A percentile compares a stretch with the other conserved stretches of the same genome.
These are phyloP conservation scores for Trypanosoma vivax DNA, from an alignment of 208 protist genomes.

Conservation along the genomic window DNA sequence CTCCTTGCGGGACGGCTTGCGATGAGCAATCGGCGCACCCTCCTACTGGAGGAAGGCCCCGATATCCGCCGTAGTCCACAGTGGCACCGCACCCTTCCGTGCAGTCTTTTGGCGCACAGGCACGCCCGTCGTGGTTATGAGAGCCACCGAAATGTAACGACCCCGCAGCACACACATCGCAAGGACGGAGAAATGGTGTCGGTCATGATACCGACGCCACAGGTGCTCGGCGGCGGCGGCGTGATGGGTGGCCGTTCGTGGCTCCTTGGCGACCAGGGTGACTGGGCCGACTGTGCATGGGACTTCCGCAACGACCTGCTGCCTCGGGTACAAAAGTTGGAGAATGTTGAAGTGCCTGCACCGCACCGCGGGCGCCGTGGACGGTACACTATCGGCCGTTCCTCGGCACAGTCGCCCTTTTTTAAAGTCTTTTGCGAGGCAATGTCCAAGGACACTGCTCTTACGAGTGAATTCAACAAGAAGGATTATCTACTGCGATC, in stretches of 20 bases:
- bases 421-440: constrained; percentile 71
- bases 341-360: constrained; percentile 54
- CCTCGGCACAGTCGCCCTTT: constrained; percentile 56
- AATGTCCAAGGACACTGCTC: constrained; percentile 55
- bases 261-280: constrained; percentile 54
- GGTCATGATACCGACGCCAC: constrained; percentile 64
- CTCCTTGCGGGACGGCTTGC: constrained; percentile 65
- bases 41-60: constrained; percentile 58
- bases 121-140: constrained; percentile 56
- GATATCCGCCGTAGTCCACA: constrained; percentile 50
- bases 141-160: constrained; percentile 31
- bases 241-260: constrained; percentile 77
- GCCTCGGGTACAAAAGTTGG: constrained; percentile 45
- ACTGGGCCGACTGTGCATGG: constrained; percentile 65
- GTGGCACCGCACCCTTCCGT: constrained; percentile 57
- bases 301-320: constrained; percentile 64
- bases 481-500: constrained; percentile 43
- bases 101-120: constrained; percentile 52
- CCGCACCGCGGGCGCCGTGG: constrained; percentile 69
- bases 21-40: constrained; percentile 59
- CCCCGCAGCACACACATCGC: constrained; percentile 37
- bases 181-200: constrained; percentile 16
- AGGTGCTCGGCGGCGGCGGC: constrained; percentile 65
- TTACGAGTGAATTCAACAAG: constrained; percentile 61
- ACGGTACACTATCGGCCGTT: constrained; percentile 54